Base-by-base conservation (phyloP, 1,284 basidiomycete species). In the Mycena citricolor region DNA sequence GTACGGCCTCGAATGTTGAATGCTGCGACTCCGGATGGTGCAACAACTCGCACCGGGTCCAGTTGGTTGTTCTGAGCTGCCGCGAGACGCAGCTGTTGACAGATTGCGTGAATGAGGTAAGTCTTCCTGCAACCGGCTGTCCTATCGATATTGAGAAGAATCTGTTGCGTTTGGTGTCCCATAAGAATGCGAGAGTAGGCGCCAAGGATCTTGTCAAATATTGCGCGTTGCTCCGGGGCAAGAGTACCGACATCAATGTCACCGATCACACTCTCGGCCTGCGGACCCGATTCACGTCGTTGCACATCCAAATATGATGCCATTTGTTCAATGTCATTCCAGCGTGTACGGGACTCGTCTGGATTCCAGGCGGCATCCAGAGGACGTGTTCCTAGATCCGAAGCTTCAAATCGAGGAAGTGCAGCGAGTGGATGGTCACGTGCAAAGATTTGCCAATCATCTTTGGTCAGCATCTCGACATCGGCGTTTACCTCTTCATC, bases 401-500 rank as follows among this genome's bases (percentile, higher is more conserved):
- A 12, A 14, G 31, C 4, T 5, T 17, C 34, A 21, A 32, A 41
- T n/a, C 36, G 32, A 4, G 44, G 41, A 13, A 47, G 22, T 16
- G 32, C n/a, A 13, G 16, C 32, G 16, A 33, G 10, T 33, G 32
- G 32, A 17, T 17, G 32, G 32, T 29, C 32, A 17, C 34, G 30
- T 13, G 45, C 44, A 30, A 34, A 51, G 5, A 32, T 16, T 33
- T 51, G 49, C 49, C 49, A 51, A 19, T 43, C 49, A 11, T 43
- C 49, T 23, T 44, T 21, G 10, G 17, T 21, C 34, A 39, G 28
- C 11, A 34, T 17, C 6, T 5, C 13, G 7, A 48, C 24, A n/a
- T 51, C 41, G 5, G 24, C 35, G 12, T 34, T 41, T 10, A 46
- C 30, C 6, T 13, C 7, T 4, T 47, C 49, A 8, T 47, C 45